Base-by-base conservation (phyloP, 2,329 filamentous ascomycete genomes). In the Fusarium devonianum region DNA sequence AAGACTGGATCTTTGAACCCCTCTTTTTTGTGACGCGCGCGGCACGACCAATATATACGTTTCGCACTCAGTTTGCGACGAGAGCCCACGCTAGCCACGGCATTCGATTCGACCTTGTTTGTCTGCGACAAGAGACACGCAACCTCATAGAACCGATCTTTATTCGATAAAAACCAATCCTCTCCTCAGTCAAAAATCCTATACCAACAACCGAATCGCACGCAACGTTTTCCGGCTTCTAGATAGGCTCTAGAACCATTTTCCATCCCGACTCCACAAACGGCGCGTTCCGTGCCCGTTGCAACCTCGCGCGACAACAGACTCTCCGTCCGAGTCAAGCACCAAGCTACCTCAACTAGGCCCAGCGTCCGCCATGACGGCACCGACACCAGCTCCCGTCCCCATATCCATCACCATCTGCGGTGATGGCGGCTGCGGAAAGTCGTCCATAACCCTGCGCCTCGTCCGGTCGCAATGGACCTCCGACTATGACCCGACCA, bases 381-480 rank as follows among this genome's bases (percentile, higher is more conserved):
- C 53, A 21, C 56, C 55, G 17, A 37, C 54, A 34, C 63, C 65
- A 35, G 57, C 64, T 19, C 78, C 81, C 1, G 73, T 83, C 13
- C 82, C 82, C 53, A 85, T 87, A 67, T 80, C 85, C 58, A 91
- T 93, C 68, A 93, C 90, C 48, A 90, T 94, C 71, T 93, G 89
- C 74, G 90, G 90, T 68, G 90, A 93, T 69, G 90, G 90, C 66
- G 90, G 90, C 53, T 91, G 88, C 69, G 88, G 88, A 67, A 94
- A 94, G 75, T 92, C 88, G 2, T 91, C 88, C 60, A 92, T 94
- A 68, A 93, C 90, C 12, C 78, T 94, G 51, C 88, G 90, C 41
- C 83, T 94, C 30, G 90, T 94, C 43, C 85, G 88, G 65, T 89
- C 86, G 53, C 84, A 90, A 74, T 94, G 90, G 89, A 93, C 88